These are phyloP conservation scores for Exophiala lecanii-corni DNA, from an alignment of 2,329 filamentous ascomycete genomes.

Conservation along the genomic window DNA sequence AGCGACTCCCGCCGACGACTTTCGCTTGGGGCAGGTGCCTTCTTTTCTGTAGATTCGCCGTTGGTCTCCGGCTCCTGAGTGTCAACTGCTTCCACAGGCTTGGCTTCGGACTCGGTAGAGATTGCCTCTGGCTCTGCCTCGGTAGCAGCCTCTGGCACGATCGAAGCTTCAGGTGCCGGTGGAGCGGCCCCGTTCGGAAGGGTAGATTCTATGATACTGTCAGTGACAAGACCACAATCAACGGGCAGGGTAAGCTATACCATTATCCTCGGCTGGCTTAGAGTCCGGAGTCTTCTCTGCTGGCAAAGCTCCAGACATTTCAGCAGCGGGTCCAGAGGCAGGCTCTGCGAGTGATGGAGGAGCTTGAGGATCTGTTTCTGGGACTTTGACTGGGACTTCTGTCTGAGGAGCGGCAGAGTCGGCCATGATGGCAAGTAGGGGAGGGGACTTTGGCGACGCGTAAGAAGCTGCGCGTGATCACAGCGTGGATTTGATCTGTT, in stretches of 20 bases:
- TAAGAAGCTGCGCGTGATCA: constrained; percentile 4
- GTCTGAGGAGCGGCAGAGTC: constrained; percentile 15
- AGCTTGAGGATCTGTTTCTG: constrained; percentile 22
- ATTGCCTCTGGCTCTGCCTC: constrained; percentile 19
- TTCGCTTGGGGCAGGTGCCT: constrained; percentile 58
- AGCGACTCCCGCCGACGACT: constrained; percentile 62
- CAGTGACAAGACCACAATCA: not conserved
- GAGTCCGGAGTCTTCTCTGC: constrained; percentile 35
- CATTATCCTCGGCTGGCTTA: constrained; percentile 29
- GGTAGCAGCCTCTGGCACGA: constrained; percentile 32
- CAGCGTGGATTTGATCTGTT: constrained; percentile 4
- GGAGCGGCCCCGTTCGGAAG: constrained; percentile 26
- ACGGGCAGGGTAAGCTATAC: constrained; percentile 20
- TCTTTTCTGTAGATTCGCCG: constrained; percentile 48
- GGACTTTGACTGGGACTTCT: constrained; percentile 23
- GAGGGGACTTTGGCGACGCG: constrained; percentile 12
- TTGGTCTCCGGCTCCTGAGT: constrained; percentile 40
- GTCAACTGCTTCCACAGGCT: constrained; percentile 26
- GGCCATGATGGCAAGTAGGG: constrained; percentile 14
- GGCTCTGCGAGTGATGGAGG: constrained; percentile 24
- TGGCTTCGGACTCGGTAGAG: constrained; percentile 9
- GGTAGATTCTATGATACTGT: constrained; percentile 20
- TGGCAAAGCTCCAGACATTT: constrained; percentile 26
- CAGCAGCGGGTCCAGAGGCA: constrained; percentile 22
- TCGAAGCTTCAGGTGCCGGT: constrained; percentile 26